These are phyloP conservation scores for Hypoxylon sp. DNA, from an alignment of 2,329 filamentous ascomycete species.

Conservation along the genomic window DNA sequence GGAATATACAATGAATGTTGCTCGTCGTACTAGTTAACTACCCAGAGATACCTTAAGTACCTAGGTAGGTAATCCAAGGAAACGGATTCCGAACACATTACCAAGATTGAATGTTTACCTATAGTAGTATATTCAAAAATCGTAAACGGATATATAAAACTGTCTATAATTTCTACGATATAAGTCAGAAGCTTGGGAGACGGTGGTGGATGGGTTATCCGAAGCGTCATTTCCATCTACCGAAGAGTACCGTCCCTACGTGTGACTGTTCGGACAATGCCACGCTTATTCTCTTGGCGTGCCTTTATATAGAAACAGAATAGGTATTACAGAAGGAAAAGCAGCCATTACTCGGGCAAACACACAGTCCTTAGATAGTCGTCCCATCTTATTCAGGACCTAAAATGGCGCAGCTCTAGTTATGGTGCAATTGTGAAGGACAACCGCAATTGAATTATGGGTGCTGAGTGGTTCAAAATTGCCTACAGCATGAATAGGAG, in stretches of 20 bases:
- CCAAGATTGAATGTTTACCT: not conserved
- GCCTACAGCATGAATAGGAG: too few species aligned
- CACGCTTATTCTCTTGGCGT: not conserved
- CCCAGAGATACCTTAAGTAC: too few species aligned
- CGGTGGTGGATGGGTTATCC: not conserved
- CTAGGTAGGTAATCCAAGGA: not conserved
- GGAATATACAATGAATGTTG: not conserved
- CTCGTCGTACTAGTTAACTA: not conserved
- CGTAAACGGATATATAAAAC: too few species aligned
- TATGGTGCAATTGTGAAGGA: not conserved
- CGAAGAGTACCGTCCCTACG: not conserved
- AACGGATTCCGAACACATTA: not conserved
- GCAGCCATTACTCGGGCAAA: not conserved
- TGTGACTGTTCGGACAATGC: not conserved
- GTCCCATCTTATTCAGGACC: not conserved
- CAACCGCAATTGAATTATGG: too few species aligned
- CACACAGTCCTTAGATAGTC: not conserved
- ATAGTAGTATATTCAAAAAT: not conserved
- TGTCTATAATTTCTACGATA: too few species aligned
- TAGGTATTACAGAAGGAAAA: not conserved
- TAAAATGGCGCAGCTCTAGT: not conserved
- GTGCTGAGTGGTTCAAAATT: too few species aligned
- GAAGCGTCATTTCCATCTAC: not conserved
- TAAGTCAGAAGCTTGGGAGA: not conserved
- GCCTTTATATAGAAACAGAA: not conserved